These are phyloP conservation scores for Xylariaceae sp. DNA, from an alignment of 2,329 filamentous ascomycete genomes.

Conservation along the genomic window DNA sequence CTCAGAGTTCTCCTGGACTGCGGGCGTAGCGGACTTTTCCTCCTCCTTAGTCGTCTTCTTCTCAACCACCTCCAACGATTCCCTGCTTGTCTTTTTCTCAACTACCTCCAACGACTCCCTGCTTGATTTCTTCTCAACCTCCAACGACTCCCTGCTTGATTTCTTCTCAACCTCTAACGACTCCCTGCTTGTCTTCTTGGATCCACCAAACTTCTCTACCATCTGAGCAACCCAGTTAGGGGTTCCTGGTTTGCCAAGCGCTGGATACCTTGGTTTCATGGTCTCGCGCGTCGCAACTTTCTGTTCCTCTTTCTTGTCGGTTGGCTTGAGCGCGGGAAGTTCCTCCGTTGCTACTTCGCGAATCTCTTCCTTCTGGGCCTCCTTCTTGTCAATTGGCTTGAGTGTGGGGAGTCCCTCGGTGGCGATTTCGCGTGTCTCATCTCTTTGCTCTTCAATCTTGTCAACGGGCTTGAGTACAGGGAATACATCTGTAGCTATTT, in stretches of 20 bases:
- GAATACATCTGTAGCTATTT: too few species aligned
- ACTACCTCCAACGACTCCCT: too few species aligned
- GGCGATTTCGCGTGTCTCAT: slow-evolving; percentile 5
- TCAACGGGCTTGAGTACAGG: too few species aligned
- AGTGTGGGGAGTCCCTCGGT: slow-evolving; percentile 3
- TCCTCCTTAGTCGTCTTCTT: slow-evolving; percentile 35
- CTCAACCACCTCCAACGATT: slow-evolving; percentile 32
- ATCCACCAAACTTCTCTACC: slow-evolving; percentile 33
- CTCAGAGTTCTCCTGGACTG: slow-evolving; percentile 41
- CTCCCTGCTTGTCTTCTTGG: slow-evolving; percentile 34
- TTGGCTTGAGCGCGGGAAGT: too few species aligned
- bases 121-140: too few species aligned
- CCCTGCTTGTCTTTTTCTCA: too few species aligned
- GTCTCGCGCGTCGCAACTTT: slow-evolving; percentile 7
- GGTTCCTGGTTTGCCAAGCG: background rate
- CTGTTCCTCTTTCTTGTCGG: too few species aligned
- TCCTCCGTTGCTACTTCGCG: too few species aligned
- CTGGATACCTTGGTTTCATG: background rate
- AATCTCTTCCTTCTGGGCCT: too few species aligned
- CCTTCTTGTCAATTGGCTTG: slow-evolving; percentile 7
- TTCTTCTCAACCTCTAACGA: slow-evolving; percentile 38
- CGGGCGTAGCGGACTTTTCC: slow-evolving; percentile 42
- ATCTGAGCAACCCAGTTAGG: slow-evolving; percentile 30
- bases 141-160: slow-evolving; percentile 9
- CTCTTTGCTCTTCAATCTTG: background rate